phyloP scores from a whole-genome alignment of 2,329 filamentous ascomycete genomes.

The Aspergillaceae sp. region DNA sequence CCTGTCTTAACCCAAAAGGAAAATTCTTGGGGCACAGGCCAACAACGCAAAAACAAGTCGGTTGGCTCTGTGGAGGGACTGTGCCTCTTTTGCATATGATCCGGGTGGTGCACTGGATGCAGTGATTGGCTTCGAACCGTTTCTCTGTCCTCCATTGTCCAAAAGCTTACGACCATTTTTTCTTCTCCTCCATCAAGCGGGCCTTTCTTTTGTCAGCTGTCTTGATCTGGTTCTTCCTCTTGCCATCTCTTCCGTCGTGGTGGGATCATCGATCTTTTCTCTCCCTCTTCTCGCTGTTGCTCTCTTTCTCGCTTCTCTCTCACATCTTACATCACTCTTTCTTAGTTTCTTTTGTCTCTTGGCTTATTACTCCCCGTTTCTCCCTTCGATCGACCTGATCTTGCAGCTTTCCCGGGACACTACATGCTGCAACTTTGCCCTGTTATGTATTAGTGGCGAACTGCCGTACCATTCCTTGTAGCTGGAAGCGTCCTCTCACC shows the following conservation, averaged over 20 bases:
- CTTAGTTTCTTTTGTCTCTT: neutral
- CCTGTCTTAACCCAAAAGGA: neutral
- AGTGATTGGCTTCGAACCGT: conserved; percentile 1
- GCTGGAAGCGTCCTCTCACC: conserved; percentile 7
- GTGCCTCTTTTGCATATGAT: conserved; percentile 1
- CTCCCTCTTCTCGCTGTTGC: neutral
- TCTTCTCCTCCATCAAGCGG: conserved; percentile 1
- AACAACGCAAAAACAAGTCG: neutral
- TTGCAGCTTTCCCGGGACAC: conserved; percentile 3
- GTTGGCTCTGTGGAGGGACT: neutral
- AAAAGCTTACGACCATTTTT: neutral
- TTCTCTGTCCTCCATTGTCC: neutral
- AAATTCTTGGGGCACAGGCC: neutral
- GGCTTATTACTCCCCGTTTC: neutral
- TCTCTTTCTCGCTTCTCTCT: neutral
- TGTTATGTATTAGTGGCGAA: conserved; percentile 21
- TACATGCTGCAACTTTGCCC: conserved; percentile 3
- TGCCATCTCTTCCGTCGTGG: neutral
- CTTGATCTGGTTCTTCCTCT: neutral
- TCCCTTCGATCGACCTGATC: conserved; percentile 2
- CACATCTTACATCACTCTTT: neutral
- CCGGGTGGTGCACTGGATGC: conserved; percentile 1
- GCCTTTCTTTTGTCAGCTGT: neutral
- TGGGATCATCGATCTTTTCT: neutral
- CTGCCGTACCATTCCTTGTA: conserved; percentile 15